Percentiles rank a stretch among this genome's conserved stretches.
Conservation (phyloP, 768 basidiomycete species). For the Lactifluus rugatus region DNA sequence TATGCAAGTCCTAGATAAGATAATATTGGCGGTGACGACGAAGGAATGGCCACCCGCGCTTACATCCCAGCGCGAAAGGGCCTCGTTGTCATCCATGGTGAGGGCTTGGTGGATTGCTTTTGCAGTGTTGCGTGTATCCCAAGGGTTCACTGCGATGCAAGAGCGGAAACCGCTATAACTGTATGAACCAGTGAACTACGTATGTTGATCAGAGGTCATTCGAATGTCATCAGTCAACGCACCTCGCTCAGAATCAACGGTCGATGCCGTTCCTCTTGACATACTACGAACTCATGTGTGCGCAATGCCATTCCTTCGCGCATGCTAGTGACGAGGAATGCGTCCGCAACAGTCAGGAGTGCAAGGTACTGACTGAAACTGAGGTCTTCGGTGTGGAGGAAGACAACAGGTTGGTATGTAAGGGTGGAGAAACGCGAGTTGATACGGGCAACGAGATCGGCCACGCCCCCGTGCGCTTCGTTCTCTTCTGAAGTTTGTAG, state of each 20-base stretch:
- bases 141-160: slow-evolving; percentile 81
- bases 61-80: slow-evolving; percentile 64
- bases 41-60: slow-evolving; percentile 8
- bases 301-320: slow-evolving; percentile 82
- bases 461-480: slow-evolving; percentile 62
- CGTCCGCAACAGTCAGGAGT: slow-evolving; percentile 71
- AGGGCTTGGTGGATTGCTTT: slow-evolving; percentile 68
- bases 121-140: slow-evolving; percentile 77
- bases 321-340: slow-evolving; percentile 75
- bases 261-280: slow-evolving; percentile 58
- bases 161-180: slow-evolving; percentile 80
- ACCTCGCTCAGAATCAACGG: slow-evolving; percentile 77
- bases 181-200: slow-evolving; percentile 79
- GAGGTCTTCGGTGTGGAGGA: slow-evolving; percentile 74
- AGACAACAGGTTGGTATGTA: slow-evolving; percentile 82
- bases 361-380: slow-evolving; percentile 83
- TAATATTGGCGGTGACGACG: not conserved
- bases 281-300: slow-evolving; percentile 79
- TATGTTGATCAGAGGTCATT: slow-evolving; percentile 1
- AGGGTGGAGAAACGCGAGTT: slow-evolving; percentile 77
- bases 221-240: slow-evolving; percentile 17
- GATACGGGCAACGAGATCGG: slow-evolving; percentile 69
- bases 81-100: slow-evolving; percentile 70
- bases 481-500: slow-evolving; percentile 72
- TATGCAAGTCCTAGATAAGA: slow-evolving; percentile 51